These are phyloP conservation scores for Spinacia oleracea DNA, from an alignment of 179 eudicot genomes.

Conservation along the genomic window DNA sequence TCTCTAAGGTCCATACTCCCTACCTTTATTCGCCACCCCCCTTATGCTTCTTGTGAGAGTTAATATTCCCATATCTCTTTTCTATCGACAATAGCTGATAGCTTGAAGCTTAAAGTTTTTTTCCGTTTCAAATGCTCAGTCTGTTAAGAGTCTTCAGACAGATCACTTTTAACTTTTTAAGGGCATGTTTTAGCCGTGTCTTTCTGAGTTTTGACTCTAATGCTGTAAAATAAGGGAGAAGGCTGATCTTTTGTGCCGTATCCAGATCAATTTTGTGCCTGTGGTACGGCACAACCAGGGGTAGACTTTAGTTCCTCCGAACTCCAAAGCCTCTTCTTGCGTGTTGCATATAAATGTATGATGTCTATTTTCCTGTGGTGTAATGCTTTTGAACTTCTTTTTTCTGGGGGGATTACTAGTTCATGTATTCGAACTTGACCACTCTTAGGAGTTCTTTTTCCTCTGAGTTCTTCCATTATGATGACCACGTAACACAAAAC, in stretches of 20 bases:
- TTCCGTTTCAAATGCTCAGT: too few species aligned
- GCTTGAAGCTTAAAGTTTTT: slow-evolving; percentile 2
- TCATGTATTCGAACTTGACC: background rate
- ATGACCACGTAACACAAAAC: background rate
- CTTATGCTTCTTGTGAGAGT: background rate
- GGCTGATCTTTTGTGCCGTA: too few species aligned
- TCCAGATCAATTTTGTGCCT: background rate
- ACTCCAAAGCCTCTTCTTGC: too few species aligned
- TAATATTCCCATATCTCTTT: background rate
- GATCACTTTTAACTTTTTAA: too few species aligned
- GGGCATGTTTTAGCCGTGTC: too few species aligned
- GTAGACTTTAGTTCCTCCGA: background rate
- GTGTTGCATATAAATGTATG: background rate
- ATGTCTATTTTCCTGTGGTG: background rate
- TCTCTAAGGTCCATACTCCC: background rate
- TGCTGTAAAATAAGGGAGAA: too few species aligned
- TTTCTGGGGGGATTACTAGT: background rate
- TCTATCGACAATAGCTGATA: background rate
- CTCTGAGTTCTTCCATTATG: background rate
- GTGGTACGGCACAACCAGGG: background rate
- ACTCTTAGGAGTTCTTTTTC: background rate
- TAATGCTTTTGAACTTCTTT: background rate
- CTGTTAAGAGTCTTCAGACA: too few species aligned
- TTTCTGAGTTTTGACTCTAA: too few species aligned
- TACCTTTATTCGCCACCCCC: too few species aligned